Base-by-base conservation (phyloP, 768 basidiomycete genomes). In the Botryobasidium botryosum region DNA sequence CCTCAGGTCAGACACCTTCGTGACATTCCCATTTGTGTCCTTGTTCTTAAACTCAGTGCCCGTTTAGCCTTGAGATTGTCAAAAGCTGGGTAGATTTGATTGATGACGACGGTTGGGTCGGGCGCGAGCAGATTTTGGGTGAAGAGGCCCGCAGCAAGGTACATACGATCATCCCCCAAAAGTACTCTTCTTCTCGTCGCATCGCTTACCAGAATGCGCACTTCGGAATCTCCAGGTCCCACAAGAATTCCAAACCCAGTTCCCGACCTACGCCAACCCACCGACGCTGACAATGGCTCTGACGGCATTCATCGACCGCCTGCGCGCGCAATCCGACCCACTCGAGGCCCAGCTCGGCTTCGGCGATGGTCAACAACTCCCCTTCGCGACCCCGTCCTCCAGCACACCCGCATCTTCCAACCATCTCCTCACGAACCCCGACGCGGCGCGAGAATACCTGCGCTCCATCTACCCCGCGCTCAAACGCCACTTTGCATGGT, bases 121-220 rank as follows among this genome's bases (percentile, higher is more conserved):
- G 77, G 1, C 71, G 91, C 21, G 91, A 97, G 61, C 91, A 97
- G 61, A 96, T 97, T 47, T 71, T 97, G 0, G 91, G 91, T 3
- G 90, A 91, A 52, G 91, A 97, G 63, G 90, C 91, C 15, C 75
- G 92, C 40, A 94, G 90, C 68, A 87, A 83, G 64, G 85, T 81
- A 40, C 29, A 61, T 51, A 15, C 15, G 26, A 2, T 3, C n/a
- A n/a, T n/a, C n/a, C n/a, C n/a, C n/a, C n/a, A n/a, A n/a, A n/a
- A n/a, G 4, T 18, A 3, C 1, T 29, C 12, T 5, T 38, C 35
- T 31, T 6, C 43, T 7, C 17, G 13, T 7, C 29, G 20, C 40
- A 15, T 42, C 31, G 40, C 8, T 42, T 42, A 13, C 24, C 28
- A 12, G 13, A 7, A 2, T 24, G 15, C 23, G 44, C 13, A 32